A percentile compares a stretch with the other conserved stretches of the same genome.
Evolutionary conservation across 1,284 basidiomycete species (phyloP).

Genomic region (Dichomitus squalens): DNA sequence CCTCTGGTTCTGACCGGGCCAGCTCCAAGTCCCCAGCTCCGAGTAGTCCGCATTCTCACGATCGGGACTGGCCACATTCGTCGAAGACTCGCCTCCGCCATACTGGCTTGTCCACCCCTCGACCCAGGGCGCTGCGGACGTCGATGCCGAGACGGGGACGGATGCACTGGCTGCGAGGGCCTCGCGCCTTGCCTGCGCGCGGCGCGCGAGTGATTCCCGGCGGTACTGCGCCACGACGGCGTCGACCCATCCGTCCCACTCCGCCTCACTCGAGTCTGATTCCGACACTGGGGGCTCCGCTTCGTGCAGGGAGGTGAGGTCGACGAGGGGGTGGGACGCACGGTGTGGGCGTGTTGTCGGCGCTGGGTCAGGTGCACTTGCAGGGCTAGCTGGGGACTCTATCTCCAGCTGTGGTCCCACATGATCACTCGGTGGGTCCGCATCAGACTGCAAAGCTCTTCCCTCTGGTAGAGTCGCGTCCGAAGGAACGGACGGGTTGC

Average conservation of each 20-base stretch:
- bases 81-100: neutral
- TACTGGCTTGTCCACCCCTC: conserved; percentile 8
- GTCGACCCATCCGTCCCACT: conserved; percentile 61
- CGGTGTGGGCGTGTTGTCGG: neutral
- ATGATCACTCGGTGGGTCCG: too few relatives aligned
- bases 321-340: conserved; percentile 2
- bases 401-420: too few relatives aligned
- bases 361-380: neutral
- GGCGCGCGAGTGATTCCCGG: conserved; percentile 7
- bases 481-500: conserved; percentile 16
- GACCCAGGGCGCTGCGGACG: neutral
- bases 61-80: neutral
- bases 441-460: too few relatives aligned
- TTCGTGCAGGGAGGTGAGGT: conserved; percentile 18
- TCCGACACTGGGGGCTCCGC: conserved; percentile 33
- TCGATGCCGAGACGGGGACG: conserved; percentile 3
- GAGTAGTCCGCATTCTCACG: conserved; percentile 2
- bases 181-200: neutral
- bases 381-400: neutral
- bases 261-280: conserved; percentile 55
- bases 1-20: neutral
- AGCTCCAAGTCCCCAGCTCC: neutral
- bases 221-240: conserved; percentile 47
- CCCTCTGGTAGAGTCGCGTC: neutral
- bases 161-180: conserved; percentile 7